Conservation (phyloP, 2,329 filamentous ascomycete species). For the Penicillium sp. region DNA sequence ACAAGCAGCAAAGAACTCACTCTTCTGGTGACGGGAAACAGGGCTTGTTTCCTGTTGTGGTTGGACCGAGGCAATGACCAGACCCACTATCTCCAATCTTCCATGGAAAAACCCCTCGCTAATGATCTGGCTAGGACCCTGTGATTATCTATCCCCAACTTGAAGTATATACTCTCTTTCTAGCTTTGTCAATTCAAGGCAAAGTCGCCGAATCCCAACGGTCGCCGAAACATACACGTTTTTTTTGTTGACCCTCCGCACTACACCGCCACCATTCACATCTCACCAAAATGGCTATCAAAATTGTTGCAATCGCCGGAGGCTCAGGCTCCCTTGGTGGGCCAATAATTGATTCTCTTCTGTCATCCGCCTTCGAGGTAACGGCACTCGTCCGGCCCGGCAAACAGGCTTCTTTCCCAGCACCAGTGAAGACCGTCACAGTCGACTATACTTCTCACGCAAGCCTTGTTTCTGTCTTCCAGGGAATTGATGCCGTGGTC, state of each 20-base stretch:
- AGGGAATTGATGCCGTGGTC: not conserved
- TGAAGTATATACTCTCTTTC: not conserved
- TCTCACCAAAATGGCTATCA: not conserved
- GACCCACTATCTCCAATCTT: not conserved
- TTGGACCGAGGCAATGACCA: not conserved
- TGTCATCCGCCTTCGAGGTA: not conserved
- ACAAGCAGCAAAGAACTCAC: too few species aligned
- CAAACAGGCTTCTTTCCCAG: not conserved
- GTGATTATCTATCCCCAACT: not conserved
- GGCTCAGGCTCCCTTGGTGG: not conserved
- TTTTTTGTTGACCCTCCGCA: not conserved
- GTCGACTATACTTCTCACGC: conserved; percentile 1
- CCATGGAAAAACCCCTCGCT: not conserved
- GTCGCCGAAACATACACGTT: not conserved
- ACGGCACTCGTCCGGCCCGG: not conserved
- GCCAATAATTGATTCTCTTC: not conserved
- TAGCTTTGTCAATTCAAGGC: not conserved
- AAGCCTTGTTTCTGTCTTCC: not conserved
- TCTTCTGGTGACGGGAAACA: not conserved
- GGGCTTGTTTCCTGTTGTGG: not conserved
- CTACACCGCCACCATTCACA: too few species aligned
- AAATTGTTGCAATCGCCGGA: not conserved
- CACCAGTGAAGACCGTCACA: not conserved
- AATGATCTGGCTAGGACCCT: not conserved
- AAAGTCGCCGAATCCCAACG: not conserved